Conservation (phyloP, 1,284 basidiomycete genomes). For the Inonotus hispidus region DNA sequence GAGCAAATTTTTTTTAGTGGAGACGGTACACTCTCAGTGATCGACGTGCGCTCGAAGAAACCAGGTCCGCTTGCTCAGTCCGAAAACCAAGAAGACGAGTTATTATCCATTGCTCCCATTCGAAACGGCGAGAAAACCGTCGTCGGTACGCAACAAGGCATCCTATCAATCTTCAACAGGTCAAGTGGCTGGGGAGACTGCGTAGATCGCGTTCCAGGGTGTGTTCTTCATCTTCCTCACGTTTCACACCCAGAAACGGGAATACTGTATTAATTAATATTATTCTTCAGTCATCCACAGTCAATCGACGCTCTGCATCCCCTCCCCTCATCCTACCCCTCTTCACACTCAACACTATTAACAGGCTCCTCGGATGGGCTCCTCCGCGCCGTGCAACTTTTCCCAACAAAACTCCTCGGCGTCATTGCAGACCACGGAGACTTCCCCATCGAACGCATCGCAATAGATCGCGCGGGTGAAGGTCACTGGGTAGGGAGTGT, state of each 20-base stretch:
- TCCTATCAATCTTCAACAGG: conserved; percentile 88
- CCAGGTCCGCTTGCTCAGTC: conserved; percentile 71
- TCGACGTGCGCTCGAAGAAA: conserved; percentile 82
- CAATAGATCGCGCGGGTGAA: conserved; percentile 47
- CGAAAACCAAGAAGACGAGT: conserved; percentile 95
- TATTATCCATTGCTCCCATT: conserved; percentile 80
- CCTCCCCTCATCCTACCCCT: conserved; percentile 61
- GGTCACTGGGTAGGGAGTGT: conserved; percentile 86
- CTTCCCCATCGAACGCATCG: conserved; percentile 87
- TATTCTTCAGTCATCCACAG: conserved; percentile 65
- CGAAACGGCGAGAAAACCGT: conserved; percentile 72
- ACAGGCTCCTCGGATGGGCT: conserved; percentile 94
- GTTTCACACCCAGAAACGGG: not conserved
- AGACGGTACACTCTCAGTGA: conserved; percentile 86
- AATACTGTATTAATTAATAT: not conserved
- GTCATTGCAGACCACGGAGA: conserved; percentile 88
- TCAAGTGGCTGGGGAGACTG: conserved; percentile 87
- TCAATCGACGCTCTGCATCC: conserved; percentile 81
- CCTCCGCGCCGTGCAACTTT: conserved; percentile 82
- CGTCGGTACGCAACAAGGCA: conserved; percentile 87
- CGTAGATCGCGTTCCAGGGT: conserved; percentile 90
- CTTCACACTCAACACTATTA: conserved; percentile 70
- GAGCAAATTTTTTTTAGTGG: conserved; percentile 46
- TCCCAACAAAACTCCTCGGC: conserved; percentile 87
- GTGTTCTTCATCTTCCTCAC: conserved; percentile 22